Conservation (phyloP, 169 alveolate species). For the Plasmodium gonderi region DNA sequence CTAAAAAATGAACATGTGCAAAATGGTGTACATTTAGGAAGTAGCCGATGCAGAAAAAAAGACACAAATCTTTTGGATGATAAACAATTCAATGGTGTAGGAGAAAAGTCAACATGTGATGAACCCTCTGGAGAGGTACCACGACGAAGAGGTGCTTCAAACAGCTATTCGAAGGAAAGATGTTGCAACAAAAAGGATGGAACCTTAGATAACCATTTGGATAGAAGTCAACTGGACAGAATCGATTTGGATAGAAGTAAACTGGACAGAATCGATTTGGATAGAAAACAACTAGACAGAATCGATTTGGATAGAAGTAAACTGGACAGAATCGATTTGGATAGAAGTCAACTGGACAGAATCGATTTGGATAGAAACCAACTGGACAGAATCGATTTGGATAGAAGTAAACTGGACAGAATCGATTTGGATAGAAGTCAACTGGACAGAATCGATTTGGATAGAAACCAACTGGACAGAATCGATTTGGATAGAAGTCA, state of each 20-base stretch:
- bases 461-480: too few relatives aligned
- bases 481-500: too few relatives aligned
- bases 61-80: background rate
- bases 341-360: too few relatives aligned
- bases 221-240: background rate
- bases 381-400: too few relatives aligned
- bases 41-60: background rate
- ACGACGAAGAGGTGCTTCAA: background rate
- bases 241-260: too few relatives aligned
- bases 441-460: too few relatives aligned
- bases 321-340: background rate
- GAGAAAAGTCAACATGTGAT: background rate
- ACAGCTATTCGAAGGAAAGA: background rate
- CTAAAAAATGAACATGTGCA: background rate
- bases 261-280: too few relatives aligned
- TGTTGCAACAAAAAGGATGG: background rate
- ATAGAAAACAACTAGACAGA: too few relatives aligned
- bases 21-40: background rate
- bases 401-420: background rate
- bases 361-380: too few relatives aligned
- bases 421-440: too few relatives aligned
- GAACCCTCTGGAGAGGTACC: background rate
- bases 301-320: background rate
- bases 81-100: background rate
- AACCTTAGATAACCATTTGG: background rate